These are phyloP conservation scores for Rhizophagus sp. DNA, from an alignment of 192 early-diverging fungal genomes.

Conservation along the genomic window DNA sequence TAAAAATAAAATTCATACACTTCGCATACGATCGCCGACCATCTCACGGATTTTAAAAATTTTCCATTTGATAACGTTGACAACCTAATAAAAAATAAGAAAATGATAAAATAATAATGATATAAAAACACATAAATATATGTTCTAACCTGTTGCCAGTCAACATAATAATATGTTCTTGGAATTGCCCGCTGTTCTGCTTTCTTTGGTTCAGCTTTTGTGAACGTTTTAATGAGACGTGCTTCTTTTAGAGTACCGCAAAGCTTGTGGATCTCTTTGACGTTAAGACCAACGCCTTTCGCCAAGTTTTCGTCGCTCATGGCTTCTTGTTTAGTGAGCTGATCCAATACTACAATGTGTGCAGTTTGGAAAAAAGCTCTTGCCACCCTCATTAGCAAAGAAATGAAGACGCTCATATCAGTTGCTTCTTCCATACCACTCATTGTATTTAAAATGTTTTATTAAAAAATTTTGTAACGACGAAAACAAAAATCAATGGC, in stretches of 20 bases:
- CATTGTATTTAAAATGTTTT: not conserved
- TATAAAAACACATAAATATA: not conserved
- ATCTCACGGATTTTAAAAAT: constrained; percentile 80
- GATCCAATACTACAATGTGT: constrained; percentile 82
- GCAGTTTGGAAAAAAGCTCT: constrained; percentile 83
- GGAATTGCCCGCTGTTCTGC: constrained; percentile 57
- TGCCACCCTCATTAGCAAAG: constrained; percentile 71
- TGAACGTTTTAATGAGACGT: constrained; percentile 71
- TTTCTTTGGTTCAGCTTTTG: constrained; percentile 55
- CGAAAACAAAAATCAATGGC: not conserved
- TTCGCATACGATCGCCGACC: constrained; percentile 58
- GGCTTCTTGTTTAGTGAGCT: constrained; percentile 67
- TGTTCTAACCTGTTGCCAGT: constrained; percentile 69
- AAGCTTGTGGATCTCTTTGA: constrained; percentile 73
- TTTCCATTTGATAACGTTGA: constrained; percentile 90
- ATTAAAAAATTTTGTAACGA: not conserved
- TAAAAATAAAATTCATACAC: constrained; percentile 32
- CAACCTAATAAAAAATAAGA: constrained; percentile 47
- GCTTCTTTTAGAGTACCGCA: constrained; percentile 80
- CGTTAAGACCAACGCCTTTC: constrained; percentile 59
- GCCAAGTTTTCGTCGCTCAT: constrained; percentile 80
- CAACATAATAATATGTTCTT: constrained; percentile 82
- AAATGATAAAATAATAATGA: not conserved
- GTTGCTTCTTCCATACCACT: constrained; percentile 3
- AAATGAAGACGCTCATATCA: constrained; percentile 40